Evolutionary conservation across 768 basidiomycete species (phyloP), one percentile per base, ranked within the genome.

Genomic region (Plicaturopsis crispa): DNA sequence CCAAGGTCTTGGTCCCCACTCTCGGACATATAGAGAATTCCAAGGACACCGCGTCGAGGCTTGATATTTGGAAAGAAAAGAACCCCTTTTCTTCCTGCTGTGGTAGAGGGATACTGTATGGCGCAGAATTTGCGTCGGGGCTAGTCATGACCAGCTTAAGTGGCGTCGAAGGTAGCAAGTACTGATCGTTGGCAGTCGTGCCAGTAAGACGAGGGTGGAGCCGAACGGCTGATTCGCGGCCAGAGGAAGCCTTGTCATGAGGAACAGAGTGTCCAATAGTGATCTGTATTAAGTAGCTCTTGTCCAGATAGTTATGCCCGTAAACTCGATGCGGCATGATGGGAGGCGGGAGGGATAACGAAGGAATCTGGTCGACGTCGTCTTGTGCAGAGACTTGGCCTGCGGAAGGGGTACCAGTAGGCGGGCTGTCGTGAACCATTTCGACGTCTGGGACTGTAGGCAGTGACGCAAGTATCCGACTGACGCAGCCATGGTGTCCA

Each of bases 301-400:
- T 82, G 59, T 94, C 90, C 36, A 99, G 72, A 59, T 87, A 91
- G 53, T 89, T 94, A 64, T 99, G 94, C 5, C 94, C 94, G 56
- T 99, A 99, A 22, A 94, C 86, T 38, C 91, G 80, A 55, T 97
- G 90, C 20, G 96, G 92, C 76, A 99, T 94, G 55, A 97, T 97
- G 2, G 96, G 96, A 1, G 96, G 96, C 2, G 96, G 96, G 13
- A 99, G 72, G 14, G 86, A 89, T n/a, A 99, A 69, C 1, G 84
- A 84, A 12, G 96, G 96, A 45, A 99, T 99, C 44, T 83, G 68
- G 54, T 99, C 96, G 24, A 87, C 80, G 19, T 34, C 33, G 37
- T 65, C 66, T 14, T 28, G 10, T 14, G 26, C 26, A 19, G 48
- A 38, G 11, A 41, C 34, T n/a, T 35, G 41, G 21, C 23, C 16